Evolutionary conservation across 164 flowering plant species (phyloP), one percentile per base, ranked within the genome.

Genomic region (Piper longum): DNA sequence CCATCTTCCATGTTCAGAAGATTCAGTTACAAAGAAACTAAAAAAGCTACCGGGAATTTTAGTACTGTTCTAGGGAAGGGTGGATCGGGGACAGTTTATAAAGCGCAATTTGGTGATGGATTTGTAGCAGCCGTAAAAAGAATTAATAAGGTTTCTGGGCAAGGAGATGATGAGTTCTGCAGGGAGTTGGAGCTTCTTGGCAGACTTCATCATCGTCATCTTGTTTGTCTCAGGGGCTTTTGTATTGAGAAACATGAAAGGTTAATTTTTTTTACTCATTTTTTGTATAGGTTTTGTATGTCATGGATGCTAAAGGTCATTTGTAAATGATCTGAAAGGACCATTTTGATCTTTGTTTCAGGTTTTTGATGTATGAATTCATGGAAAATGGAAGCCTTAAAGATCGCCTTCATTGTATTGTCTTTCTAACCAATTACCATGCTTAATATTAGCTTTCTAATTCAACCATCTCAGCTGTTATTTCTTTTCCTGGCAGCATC

Each of bases 321-420:
- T 48, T 48, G 52, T 48, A 9, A 48, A 48, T 48, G 7, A 48
- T 48, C 52, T 48, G 14, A 5, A 2, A 2, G 14, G 9, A 5
- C 7, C 42, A 40, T 40, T 63, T 16, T 64, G 11, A 56, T 42
- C 16, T 64, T 45, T n/a, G 13, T 68, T 62, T 65, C 83, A 95
- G 97, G 85, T 91, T 91, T 79, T 84, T 95, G 58, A 75, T 91
- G 72, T 95, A 95, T 60, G 99, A 95, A 73, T 89, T 77, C 74
- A 88, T 91, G 97, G 83, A 75, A 72, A 88, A 89, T 81, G 99
- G 99, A 73, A 95, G 96, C 82, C 78, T 95, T 65, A 89, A 86
- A 71, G 90, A 91, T 71, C 93, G 87, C 77, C 87, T 95, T 70
- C 93, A 89, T 61, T 60, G 99, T 95, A 85, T 69, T 81, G 51